Percentiles rank a stretch among this genome's conserved stretches.
These are phyloP conservation scores for Acer negundo DNA, from an alignment of 345 rosid species.

Conservation along the genomic window DNA sequence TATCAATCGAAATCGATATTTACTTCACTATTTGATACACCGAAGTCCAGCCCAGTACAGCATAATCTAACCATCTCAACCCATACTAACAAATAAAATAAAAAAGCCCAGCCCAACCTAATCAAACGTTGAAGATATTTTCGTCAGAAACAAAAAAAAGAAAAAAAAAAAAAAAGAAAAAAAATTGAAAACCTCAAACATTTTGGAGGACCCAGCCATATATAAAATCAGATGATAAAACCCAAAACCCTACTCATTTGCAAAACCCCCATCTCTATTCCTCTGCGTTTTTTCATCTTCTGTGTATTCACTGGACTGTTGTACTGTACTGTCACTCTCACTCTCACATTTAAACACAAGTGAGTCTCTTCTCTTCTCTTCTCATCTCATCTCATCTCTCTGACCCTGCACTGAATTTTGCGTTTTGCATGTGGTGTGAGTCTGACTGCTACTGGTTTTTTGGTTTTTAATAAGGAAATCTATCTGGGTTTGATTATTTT, in stretches of 20 bases:
- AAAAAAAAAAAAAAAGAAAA: conserved; percentile 1
- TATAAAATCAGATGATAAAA: conserved; percentile 42
- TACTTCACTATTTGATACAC: too few species aligned
- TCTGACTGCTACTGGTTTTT: neutral
- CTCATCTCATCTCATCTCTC: neutral
- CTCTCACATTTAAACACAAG: conserved; percentile 20
- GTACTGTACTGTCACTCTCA: neutral
- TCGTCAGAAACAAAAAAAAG: neutral
- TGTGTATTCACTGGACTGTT: neutral
- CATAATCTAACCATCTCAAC: neutral
- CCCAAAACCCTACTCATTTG: conserved; percentile 54
- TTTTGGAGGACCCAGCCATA: neutral
- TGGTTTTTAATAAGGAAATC: neutral
- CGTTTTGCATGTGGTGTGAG: neutral
- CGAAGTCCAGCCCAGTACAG: too few species aligned
- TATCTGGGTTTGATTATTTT: neutral
- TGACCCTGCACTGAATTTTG: conserved; percentile 2
- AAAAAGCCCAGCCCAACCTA: neutral
- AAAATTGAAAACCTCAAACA: neutral
- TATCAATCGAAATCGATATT: too few species aligned
- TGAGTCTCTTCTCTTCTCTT: conserved; percentile 1
- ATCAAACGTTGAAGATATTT: neutral
- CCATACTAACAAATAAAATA: too few species aligned
- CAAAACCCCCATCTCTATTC: conserved; percentile 20
- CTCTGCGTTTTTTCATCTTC: neutral